Conservation (phyloP, 371 early-diverging fungal genomes). For the Actinomucor elegans region DNA sequence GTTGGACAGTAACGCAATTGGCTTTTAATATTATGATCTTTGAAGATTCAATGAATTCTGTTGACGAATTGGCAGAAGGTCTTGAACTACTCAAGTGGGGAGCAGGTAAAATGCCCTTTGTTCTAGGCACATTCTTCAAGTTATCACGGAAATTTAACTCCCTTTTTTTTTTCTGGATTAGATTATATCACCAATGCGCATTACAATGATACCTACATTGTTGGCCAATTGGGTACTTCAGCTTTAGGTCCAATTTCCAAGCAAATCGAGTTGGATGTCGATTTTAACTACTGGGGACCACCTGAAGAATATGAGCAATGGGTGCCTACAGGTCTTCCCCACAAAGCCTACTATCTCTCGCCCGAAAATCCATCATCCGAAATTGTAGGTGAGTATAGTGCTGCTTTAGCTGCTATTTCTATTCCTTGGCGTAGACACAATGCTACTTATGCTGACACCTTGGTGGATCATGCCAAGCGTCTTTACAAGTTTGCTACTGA, state of each 20-base stretch:
- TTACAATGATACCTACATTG: conserved; percentile 51
- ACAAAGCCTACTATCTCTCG: conserved; percentile 49
- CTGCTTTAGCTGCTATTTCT: conserved; percentile 49
- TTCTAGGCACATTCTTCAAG: background rate
- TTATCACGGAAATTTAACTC: background rate
- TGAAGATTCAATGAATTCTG: conserved; percentile 51
- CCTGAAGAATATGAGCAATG: conserved; percentile 61
- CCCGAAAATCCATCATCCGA: conserved; percentile 54
- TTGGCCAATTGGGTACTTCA: conserved; percentile 54
- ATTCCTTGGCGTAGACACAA: conserved; percentile 47
- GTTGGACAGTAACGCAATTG: conserved; percentile 51
- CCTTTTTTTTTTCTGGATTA: too few relatives aligned
- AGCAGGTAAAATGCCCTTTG: conserved; percentile 32
- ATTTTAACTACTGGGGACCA: conserved; percentile 62
- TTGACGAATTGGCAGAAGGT: conserved; percentile 55
- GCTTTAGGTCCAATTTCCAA: conserved; percentile 50
- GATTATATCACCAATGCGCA: conserved; percentile 56
- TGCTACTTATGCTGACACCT: conserved; percentile 42
- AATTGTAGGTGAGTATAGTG: conserved; percentile 55
- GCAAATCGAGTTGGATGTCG: conserved; percentile 48
- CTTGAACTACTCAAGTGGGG: conserved; percentile 53
- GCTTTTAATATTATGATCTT: conserved; percentile 55
- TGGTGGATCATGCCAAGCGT: conserved; percentile 45
- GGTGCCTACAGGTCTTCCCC: conserved; percentile 50
- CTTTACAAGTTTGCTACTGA: conserved; percentile 51